These are phyloP conservation scores for Aciculoconidium aculeatum DNA, from an alignment of 805 yeast genomes.

Conservation along the genomic window DNA sequence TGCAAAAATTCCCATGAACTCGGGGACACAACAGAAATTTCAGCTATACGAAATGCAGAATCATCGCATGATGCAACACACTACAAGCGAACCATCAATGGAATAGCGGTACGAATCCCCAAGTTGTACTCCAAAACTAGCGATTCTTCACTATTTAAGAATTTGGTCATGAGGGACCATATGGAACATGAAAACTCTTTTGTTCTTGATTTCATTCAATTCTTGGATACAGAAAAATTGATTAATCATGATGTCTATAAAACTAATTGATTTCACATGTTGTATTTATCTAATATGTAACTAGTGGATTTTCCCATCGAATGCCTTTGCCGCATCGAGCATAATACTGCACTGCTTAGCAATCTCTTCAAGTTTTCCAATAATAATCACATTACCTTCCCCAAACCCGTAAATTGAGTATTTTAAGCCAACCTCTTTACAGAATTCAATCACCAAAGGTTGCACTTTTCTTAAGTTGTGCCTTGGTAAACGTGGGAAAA, in stretches of 20 bases:
- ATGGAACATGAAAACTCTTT: conserved; percentile 35
- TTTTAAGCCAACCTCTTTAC: conserved; percentile 67
- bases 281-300: too few relatives aligned
- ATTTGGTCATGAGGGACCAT: conserved; percentile 37
- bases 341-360: conserved; percentile 75
- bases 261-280: conserved; percentile 1
- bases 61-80: conserved; percentile 11
- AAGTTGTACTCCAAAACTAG: conserved; percentile 18
- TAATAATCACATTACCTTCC: conserved; percentile 68
- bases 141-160: conserved; percentile 23
- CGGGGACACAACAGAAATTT: conserved; percentile 14
- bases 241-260: conserved; percentile 23
- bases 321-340: conserved; percentile 63
- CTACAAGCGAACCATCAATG: conserved; percentile 21
- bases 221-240: conserved; percentile 22
- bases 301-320: conserved; percentile 48
- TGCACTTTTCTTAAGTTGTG: conserved; percentile 80
- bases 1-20: conserved; percentile 27
- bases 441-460: conserved; percentile 64
- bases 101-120: conserved; percentile 24
- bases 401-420: conserved; percentile 83
- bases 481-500: conserved; percentile 84
- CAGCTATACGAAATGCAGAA: too few relatives aligned
- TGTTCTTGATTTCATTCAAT: conserved; percentile 36
- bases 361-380: conserved; percentile 63